These are phyloP conservation scores for Psilocybe subaeruginosa DNA, from an alignment of 768 basidiomycete species.

Conservation along the genomic window DNA sequence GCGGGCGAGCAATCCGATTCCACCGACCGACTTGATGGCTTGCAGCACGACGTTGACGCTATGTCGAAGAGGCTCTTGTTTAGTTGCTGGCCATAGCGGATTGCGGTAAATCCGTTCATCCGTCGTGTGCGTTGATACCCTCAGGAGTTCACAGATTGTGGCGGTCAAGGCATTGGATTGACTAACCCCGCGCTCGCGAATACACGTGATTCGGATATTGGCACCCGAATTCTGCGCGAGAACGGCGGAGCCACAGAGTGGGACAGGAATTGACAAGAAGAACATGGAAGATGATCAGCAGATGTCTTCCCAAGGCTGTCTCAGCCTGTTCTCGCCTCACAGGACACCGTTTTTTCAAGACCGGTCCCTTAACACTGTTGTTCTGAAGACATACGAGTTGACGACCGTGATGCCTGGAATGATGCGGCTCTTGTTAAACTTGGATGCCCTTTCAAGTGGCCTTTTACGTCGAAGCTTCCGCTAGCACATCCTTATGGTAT, in stretches of 20 bases:
- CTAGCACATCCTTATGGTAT: constrained; percentile 7
- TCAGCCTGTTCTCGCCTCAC: constrained; percentile 4
- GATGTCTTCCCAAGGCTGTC: constrained; percentile 17
- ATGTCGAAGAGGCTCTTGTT: not conserved
- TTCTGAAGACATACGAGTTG: constrained; percentile 17
- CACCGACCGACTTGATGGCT: constrained; percentile 1
- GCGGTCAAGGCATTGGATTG: not conserved
- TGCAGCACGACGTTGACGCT: not conserved
- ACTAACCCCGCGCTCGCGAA: constrained; percentile 11
- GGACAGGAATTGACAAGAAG: not conserved
- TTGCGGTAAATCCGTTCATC: constrained; percentile 4
- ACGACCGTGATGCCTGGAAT: constrained; percentile 14
- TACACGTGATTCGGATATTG: constrained; percentile 15
- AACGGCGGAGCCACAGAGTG: constrained; percentile 4
- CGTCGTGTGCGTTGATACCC: not conserved
- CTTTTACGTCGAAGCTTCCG: not conserved
- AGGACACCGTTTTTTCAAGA: not conserved
- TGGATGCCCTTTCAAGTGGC: constrained; percentile 7
- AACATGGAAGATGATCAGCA: constrained; percentile 8
- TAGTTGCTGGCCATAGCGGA: not conserved
- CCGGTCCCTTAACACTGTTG: constrained; percentile 10
- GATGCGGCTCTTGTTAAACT: not conserved
- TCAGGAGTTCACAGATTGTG: not conserved
- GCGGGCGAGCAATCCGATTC: not conserved
- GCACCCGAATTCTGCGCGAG: constrained; percentile 14